phyloP scores from a whole-genome alignment of 768 basidiomycete genomes.

The Rubroboletus satanas region DNA sequence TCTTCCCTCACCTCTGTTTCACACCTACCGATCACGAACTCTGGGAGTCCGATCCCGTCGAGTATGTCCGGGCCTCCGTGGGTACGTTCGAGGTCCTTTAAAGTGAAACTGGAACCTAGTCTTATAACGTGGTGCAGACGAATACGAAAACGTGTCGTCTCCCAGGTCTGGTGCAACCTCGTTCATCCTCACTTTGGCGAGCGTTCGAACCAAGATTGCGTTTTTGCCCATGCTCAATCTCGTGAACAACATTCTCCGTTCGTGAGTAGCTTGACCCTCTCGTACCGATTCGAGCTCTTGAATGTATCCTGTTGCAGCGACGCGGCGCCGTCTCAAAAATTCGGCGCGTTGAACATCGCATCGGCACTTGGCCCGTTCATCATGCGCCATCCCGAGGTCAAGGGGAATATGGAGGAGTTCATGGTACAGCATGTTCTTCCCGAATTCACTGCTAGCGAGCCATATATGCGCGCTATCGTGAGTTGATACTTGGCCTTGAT shows the following conservation, averaged over 20 bases:
- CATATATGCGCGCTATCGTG: slow-evolving; percentile 76
- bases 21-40: slow-evolving; percentile 59
- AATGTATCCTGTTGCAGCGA: slow-evolving; percentile 29
- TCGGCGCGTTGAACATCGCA: slow-evolving; percentile 83
- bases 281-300: neutral
- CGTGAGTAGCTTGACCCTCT: slow-evolving; percentile 39
- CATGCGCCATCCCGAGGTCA: slow-evolving; percentile 81
- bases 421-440: slow-evolving; percentile 70
- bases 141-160: slow-evolving; percentile 74
- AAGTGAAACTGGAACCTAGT: neutral
- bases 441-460: slow-evolving; percentile 60
- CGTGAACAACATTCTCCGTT: slow-evolving; percentile 68
- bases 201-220: slow-evolving; percentile 75
- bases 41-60: slow-evolving; percentile 81
- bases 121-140: slow-evolving; percentile 48
- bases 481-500: slow-evolving; percentile 26
- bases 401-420: slow-evolving; percentile 73
- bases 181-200: slow-evolving; percentile 74
- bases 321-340: slow-evolving; percentile 61
- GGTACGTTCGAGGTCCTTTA: slow-evolving; percentile 42
- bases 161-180: slow-evolving; percentile 76
- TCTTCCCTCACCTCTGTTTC: slow-evolving; percentile 86
- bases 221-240: slow-evolving; percentile 79
- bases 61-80: slow-evolving; percentile 72
- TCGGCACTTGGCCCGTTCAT: slow-evolving; percentile 73